Conservation (phyloP, 2,329 filamentous ascomycete species). For the Sporothrix protearum region DNA sequence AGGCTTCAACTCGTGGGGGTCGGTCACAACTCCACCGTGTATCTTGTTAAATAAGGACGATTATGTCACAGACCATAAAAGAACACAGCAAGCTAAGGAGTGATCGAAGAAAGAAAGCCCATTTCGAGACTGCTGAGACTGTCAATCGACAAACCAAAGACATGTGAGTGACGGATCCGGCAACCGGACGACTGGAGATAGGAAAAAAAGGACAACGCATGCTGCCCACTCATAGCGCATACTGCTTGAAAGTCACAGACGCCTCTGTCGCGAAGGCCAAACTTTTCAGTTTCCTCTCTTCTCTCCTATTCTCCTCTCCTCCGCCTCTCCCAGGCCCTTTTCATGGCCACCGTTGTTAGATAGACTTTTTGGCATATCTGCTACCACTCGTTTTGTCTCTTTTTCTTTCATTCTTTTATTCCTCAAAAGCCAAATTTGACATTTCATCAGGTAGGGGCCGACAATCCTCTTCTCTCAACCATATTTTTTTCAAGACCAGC, state of each 20-base stretch:
- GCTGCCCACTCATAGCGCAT: background rate
- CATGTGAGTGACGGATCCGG: background rate
- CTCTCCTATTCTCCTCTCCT: background rate
- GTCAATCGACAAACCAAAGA: background rate
- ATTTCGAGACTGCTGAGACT: background rate
- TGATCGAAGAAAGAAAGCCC: no score
- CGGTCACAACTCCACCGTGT: background rate
- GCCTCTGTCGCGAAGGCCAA: background rate
- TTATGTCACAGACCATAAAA: no score
- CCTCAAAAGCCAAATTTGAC: no score
- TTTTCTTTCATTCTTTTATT: background rate
- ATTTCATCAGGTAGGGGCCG: background rate
- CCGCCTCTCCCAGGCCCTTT: background rate
- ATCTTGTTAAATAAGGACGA: no score
- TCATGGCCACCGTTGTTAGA: background rate
- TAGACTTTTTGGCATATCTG: background rate
- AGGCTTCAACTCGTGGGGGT: background rate
- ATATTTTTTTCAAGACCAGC: background rate
- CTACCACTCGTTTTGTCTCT: no score
- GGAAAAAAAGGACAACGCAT: background rate
- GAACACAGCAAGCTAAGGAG: no score
- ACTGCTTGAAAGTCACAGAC: background rate
- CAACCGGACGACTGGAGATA: background rate
- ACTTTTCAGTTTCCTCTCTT: constrained; percentile 6
- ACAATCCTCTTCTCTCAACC: background rate